Evolutionary conservation across 768 basidiomycete species (phyloP).

Genomic region (Gelatoporia subvermispora): DNA sequence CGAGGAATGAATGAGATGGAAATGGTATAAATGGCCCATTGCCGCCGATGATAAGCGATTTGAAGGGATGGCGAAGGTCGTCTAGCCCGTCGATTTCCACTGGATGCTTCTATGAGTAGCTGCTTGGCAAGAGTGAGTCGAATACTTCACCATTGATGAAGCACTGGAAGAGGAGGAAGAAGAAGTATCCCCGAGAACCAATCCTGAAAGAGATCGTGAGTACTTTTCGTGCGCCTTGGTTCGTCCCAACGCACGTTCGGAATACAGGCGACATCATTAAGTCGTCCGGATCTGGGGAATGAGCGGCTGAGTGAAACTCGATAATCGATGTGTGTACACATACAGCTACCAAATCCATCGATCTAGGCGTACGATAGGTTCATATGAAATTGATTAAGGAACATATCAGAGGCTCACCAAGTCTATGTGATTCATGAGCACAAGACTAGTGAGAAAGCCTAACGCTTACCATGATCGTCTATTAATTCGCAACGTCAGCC

Average conservation of each 20-base stretch:
- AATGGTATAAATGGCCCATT: constrained; percentile 73
- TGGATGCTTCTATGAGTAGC: constrained; percentile 19
- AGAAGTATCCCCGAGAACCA: constrained; percentile 84
- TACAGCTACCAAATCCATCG: constrained; percentile 81
- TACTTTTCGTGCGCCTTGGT: background rate
- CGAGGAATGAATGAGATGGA: constrained; percentile 79
- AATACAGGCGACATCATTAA: constrained; percentile 72
- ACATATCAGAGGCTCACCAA: background rate
- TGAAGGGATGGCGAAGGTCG: constrained; percentile 61
- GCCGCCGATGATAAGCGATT: constrained; percentile 70
- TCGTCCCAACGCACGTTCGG: constrained; percentile 42
- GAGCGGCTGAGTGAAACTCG: background rate
- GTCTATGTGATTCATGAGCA: constrained; percentile 38
- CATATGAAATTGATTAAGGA: no score
- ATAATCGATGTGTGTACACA: constrained; percentile 22
- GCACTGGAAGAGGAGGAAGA: constrained; percentile 91
- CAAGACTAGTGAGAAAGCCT: constrained; percentile 2
- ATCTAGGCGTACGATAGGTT: constrained; percentile 38
- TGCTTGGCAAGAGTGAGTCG: background rate
- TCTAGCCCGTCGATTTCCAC: constrained; percentile 73
- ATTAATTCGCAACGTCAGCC: constrained; percentile 5
- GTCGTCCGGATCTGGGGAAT: constrained; percentile 68
- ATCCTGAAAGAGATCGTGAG: constrained; percentile 44
- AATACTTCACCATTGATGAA: constrained; percentile 66
- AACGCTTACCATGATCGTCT: constrained; percentile 75